Percentiles rank a stretch among this genome's conserved stretches.
phyloP scores from a whole-genome alignment of 768 basidiomycete species.

The Agaricus bisporus region DNA sequence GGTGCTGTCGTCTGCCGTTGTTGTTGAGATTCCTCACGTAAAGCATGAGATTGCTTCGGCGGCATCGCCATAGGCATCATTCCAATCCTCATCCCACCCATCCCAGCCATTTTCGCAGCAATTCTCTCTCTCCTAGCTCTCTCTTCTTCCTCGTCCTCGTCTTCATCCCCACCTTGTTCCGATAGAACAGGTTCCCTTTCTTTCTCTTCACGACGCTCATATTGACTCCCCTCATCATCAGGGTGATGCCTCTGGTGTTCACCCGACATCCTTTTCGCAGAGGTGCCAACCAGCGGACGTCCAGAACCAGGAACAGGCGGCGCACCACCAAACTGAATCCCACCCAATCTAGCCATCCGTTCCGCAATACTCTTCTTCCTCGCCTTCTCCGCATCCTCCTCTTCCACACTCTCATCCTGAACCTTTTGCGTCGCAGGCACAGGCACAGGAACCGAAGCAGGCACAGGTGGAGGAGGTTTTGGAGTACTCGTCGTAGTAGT shows the following conservation, averaged over 20 bases:
- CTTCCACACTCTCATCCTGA: slow-evolving; percentile 16
- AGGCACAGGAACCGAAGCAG: slow-evolving; percentile 5
- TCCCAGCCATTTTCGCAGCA: slow-evolving; percentile 43
- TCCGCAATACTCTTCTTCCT: slow-evolving; percentile 78
- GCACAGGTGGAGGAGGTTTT: too few relatives aligned
- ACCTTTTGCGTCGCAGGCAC: slow-evolving; percentile 5
- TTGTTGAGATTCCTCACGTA: slow-evolving; percentile 17
- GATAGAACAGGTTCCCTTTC: slow-evolving; percentile 24
- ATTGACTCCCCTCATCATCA: slow-evolving; percentile 18
- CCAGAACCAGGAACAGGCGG: background rate
- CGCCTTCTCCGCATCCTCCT: slow-evolving; percentile 38
- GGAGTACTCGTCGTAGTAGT: too few relatives aligned
- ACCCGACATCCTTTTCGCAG: slow-evolving; percentile 15
- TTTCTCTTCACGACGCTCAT: slow-evolving; percentile 27
- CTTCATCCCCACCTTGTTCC: slow-evolving; percentile 10
- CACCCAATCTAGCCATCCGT: slow-evolving; percentile 91
- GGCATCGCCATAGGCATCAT: slow-evolving; percentile 42
- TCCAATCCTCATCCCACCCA: slow-evolving; percentile 56
- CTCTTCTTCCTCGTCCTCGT: slow-evolving; percentile 58
- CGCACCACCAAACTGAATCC: slow-evolving; percentile 75
- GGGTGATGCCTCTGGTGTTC: background rate
- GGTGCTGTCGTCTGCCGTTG: slow-evolving; percentile 14
- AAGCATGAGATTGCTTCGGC: slow-evolving; percentile 23
- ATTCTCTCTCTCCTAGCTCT: slow-evolving; percentile 49
- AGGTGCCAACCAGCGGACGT: slow-evolving; percentile 24